A percentile compares a stretch with the other conserved stretches of the same genome.
Evolutionary conservation across 768 basidiomycete species (phyloP).

Genomic region (Cystofilobasidium ferigula): DNA sequence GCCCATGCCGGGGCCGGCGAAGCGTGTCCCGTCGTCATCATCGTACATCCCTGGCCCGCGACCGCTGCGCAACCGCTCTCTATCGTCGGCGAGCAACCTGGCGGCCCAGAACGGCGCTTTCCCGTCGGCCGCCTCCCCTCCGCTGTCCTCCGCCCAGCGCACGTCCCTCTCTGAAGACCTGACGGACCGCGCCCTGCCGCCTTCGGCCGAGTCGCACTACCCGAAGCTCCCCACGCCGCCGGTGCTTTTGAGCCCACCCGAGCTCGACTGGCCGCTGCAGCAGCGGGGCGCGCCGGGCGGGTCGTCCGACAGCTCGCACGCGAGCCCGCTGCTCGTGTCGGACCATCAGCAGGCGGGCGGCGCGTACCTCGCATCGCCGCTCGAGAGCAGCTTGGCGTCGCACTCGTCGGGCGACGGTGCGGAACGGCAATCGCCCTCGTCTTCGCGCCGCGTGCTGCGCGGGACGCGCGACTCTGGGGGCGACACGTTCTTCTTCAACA

Average conservation of each 20-base stretch:
- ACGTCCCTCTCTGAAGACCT: too few species aligned
- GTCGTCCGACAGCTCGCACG: too few species aligned
- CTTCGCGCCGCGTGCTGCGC: neutral
- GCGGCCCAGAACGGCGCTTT: neutral
- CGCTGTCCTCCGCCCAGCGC: neutral
- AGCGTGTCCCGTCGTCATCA: neutral
- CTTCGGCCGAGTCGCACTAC: too few species aligned
- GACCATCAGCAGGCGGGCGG: too few species aligned
- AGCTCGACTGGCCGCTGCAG: too few species aligned
- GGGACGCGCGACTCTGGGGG: neutral
- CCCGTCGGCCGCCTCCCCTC: neutral
- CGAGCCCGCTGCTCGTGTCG: too few species aligned
- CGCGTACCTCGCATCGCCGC: too few species aligned
- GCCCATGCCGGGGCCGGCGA: neutral
- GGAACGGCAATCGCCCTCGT: neutral
- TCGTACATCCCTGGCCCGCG: neutral
- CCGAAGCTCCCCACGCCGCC: too few species aligned
- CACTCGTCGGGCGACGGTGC: neutral
- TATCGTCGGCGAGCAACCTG: neutral
- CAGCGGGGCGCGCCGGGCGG: too few species aligned
- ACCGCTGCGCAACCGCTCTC: neutral
- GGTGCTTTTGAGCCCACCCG: too few species aligned
- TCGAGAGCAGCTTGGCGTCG: neutral
- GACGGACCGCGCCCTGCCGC: too few species aligned
- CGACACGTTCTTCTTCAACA: neutral